These are phyloP conservation scores for Picochlorum sp. DNA, from an alignment of 139 green algal genomes.

Conservation along the genomic window DNA sequence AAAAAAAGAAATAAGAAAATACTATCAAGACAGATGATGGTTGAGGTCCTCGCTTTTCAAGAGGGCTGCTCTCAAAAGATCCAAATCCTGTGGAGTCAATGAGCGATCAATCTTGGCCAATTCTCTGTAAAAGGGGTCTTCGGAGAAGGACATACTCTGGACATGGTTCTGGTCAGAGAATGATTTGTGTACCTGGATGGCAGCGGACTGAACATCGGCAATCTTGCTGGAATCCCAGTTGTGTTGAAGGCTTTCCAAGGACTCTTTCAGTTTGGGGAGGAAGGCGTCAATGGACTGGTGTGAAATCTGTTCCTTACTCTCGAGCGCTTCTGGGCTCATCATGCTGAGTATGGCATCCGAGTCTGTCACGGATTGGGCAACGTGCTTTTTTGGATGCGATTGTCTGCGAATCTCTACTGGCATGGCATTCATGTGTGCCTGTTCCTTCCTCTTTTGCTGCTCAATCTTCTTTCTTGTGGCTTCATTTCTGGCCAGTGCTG, in stretches of 20 bases:
- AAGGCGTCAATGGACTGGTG: background rate
- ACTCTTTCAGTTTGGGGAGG: background rate
- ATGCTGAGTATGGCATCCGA: background rate
- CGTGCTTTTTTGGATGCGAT: too few species aligned
- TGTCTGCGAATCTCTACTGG: background rate
- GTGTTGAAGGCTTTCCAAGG: background rate
- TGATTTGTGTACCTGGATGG: background rate
- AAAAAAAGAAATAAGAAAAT: background rate
- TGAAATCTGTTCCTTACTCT: background rate
- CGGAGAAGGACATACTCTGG: background rate
- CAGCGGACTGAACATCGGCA: background rate
- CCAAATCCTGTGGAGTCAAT: background rate
- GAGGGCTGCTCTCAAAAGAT: background rate
- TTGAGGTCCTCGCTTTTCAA: background rate
- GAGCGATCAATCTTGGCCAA: background rate
- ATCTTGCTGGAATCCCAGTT: background rate
- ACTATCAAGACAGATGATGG: background rate
- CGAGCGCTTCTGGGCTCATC: background rate
- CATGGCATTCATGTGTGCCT: conserved; percentile 6
- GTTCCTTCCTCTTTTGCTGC: background rate
- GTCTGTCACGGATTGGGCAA: background rate
- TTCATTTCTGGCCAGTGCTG: conserved; percentile 5
- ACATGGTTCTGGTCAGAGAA: background rate
- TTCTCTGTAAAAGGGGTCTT: conserved; percentile 1
- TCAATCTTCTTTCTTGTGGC: background rate